Conservation (phyloP, 306 rosid genomes). For the Macrotyloma uniflorum region DNA sequence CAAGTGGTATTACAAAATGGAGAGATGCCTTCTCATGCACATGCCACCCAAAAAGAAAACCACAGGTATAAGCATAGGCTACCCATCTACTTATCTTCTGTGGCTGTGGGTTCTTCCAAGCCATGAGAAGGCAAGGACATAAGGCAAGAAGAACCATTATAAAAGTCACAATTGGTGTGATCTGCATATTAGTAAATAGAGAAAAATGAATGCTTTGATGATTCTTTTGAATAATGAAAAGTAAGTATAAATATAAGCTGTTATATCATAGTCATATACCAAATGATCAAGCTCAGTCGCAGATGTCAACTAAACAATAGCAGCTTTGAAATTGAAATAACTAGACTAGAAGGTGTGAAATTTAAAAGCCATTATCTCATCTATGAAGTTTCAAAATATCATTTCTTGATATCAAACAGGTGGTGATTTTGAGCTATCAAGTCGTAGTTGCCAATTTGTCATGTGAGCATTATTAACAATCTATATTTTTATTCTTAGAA, state of each 20-base stretch:
- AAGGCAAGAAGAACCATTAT: constrained; percentile 76
- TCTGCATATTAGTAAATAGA: constrained; percentile 54
- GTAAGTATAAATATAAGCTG: not conserved
- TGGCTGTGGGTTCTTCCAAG: constrained; percentile 83
- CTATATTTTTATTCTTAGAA: constrained; percentile 20
- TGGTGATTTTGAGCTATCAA: constrained; percentile 17
- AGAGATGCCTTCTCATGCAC: constrained; percentile 97
- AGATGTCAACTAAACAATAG: constrained; percentile 19
- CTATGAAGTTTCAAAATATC: constrained; percentile 21
- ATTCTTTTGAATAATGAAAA: constrained; percentile 16
- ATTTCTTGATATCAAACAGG: not conserved
- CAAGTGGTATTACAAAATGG: constrained; percentile 90
- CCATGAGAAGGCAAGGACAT: constrained; percentile 87
- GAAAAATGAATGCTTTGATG: constrained; percentile 25
- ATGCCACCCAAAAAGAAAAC: constrained; percentile 97
- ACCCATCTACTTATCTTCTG: constrained; percentile 77
- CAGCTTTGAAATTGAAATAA: constrained; percentile 14
- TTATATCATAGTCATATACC: not conserved
- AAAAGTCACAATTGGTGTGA: constrained; percentile 73
- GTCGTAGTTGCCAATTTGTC: not conserved
- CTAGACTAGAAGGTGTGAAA: constrained; percentile 21
- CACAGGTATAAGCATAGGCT: constrained; percentile 89
- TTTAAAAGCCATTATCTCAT: constrained; percentile 16
- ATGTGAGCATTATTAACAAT: constrained; percentile 16
- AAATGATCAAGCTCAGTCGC: constrained; percentile 30